Base-by-base conservation (phyloP, 1,284 basidiomycete genomes). In the Mycena sp. region DNA sequence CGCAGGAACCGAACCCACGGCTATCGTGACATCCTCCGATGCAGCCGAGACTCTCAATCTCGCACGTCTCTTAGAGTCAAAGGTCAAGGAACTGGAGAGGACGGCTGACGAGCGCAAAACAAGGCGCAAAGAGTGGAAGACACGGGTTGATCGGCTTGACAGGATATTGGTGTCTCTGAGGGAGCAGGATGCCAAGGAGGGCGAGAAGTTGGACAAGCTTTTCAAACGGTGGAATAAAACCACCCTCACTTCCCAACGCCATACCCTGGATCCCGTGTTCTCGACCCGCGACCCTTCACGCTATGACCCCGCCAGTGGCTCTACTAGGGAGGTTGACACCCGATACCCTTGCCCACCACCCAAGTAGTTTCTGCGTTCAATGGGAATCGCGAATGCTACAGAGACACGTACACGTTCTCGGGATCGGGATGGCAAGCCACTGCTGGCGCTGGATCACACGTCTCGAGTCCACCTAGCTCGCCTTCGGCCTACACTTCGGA, bases 201-300 rank as follows among this genome's bases (percentile, higher is more conserved):
- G 37, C 40, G 57, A 59, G n/a, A 55, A 51, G 53, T 57, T 64
- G 12, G 57, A 51, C 23, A 64, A 56, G 48, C 52, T 64, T 52
- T 16, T 17, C 9, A 51, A 51, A 30, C 46, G 51, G 48, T 41
- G 45, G 52, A 64, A 59, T 46, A 55, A 45, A 41, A 37, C 52
- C 32, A 25, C 37, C 16, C 16, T 25, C 57, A 16, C 17, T 2
- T 30, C 14, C 5, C 6, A 40, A 28, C 40, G 21, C 29, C 30
- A 50, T 38, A 14, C 23, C 56, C 25, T 25, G 51, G 46, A 32
- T 19, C 35, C 26, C 21, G 26, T 38, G 21, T 23, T 49, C 12
- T 9, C 41, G 6, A 23, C 21, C 38, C 9, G n/a, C 26, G 55
- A 30, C 9, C 19, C 19, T 16, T 44, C 17, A 11, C 44, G 38